Percentiles rank a stretch among this genome's conserved stretches.
Evolutionary conservation across 1,139 yeast species (phyloP).

Genomic region (Hyphopichia burtonii): DNA sequence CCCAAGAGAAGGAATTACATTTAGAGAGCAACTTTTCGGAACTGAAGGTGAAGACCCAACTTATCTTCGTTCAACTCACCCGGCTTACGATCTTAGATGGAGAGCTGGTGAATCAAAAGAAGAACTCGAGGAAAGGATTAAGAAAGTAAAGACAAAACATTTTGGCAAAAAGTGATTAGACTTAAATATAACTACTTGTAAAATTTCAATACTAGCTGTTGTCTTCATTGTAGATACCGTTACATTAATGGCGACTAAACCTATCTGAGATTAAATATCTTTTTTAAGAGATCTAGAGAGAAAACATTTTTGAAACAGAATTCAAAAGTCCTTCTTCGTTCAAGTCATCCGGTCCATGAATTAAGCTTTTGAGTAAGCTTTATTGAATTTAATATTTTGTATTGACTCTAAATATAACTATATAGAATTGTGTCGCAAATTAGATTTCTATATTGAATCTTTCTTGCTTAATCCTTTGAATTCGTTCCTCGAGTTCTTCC

Average conservation of each 20-base stretch:
- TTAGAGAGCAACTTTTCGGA: constrained; percentile 27
- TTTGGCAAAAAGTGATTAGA: not conserved
- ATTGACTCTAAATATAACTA: no score
- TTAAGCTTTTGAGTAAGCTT: constrained; percentile 42
- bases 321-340: constrained; percentile 20
- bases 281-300: no score
- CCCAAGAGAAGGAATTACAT: constrained; percentile 21
- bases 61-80: constrained; percentile 27
- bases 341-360: constrained; percentile 36
- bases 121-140: constrained; percentile 27
- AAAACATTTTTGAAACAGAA: constrained; percentile 23
- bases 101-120: constrained; percentile 34
- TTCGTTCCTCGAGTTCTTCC: constrained; percentile 31
- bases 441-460: not conserved
- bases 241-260: no score
- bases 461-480: constrained; percentile 3
- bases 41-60: constrained; percentile 19
- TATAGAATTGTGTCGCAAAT: not conserved
- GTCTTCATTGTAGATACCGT: no score
- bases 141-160: not conserved
- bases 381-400: no score
- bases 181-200: no score
- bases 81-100: constrained; percentile 43
- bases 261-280: no score
- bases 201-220: no score